Evolutionary conservation across 768 basidiomycete genomes (phyloP), one percentile per base, ranked within the genome.

Genomic region (Tephrocybe sp.): DNA sequence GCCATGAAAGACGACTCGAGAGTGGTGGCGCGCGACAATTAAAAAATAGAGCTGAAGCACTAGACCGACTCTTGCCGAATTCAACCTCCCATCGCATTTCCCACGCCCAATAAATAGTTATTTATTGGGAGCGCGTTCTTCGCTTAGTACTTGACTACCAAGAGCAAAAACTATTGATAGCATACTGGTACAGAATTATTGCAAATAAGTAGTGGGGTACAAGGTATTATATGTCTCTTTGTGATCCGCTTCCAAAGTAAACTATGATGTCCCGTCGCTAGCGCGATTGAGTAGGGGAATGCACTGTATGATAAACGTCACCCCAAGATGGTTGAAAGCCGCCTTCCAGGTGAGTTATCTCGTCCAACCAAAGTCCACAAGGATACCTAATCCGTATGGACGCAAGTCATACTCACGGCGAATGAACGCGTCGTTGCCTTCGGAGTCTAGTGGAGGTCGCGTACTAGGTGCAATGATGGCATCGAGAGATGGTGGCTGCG

Each of bases 321-420:
- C 27, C n/a, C 44, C 16, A 18, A 15, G 28, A 13, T 19, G 41
- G 27, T 26, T 44, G 18, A n/a, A 38, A n/a, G 35, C 35, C n/a
- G 22, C 16, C 16, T 25, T 43, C 41, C 31, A 45, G 28, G 41
- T 24, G 28, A 24, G 28, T 50, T 51, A 63, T 54, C 60, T 54
- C 47, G 77, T 75, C 89, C 87, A 90, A 40, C 84, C 74, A 62
- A 92, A 82, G 63, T 93, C 91, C 35, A 93, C 49, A 31, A 90
- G 70, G 49, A 92, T 68, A 35, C 80, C 82, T 36, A 93, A 69
- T 8, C 90, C 90, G 65, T 86, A 83, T 9, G 77, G 76, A 22
- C 84, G 79, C 52, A 93, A 65, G 62, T 92, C 89, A 58, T 88
- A 84, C 61, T 87, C 82, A 56, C 71, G 67, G 34, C 78, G 71